A percentile compares a stretch with the other conserved stretches of the same genome.
Evolutionary conservation across 2,329 filamentous ascomycete species (phyloP).

Genomic region (Colletotrichum orbiculare): DNA sequence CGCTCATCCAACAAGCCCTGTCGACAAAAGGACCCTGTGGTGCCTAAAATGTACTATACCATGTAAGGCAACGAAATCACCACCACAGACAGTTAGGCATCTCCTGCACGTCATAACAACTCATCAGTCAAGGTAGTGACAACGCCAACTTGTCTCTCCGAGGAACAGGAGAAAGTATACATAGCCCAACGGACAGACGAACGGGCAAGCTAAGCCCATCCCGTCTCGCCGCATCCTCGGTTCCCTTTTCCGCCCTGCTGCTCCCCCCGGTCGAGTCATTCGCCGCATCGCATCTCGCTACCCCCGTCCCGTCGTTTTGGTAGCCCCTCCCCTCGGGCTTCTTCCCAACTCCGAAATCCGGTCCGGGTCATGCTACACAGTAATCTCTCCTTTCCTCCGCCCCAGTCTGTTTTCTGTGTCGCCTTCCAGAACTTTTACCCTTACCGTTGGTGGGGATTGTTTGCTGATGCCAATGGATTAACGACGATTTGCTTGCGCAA

Average conservation of each 20-base stretch:
- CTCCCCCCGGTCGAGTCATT: slow-evolving; percentile 25
- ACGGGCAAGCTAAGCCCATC: slow-evolving; percentile 12
- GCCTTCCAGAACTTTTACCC: slow-evolving; percentile 11
- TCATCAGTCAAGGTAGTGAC: background rate
- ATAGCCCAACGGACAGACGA: background rate
- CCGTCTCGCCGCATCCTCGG: slow-evolving; percentile 10
- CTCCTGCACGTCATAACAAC: slow-evolving; percentile 13
- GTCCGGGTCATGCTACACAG: too few relatives aligned
- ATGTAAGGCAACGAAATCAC: too few relatives aligned
- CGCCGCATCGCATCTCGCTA: slow-evolving; percentile 4
- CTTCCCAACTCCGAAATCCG: slow-evolving; percentile 30
- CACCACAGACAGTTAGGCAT: background rate
- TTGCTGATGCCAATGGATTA: too few relatives aligned
- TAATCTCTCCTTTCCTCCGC: slow-evolving; percentile 20
- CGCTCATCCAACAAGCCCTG: too few relatives aligned
- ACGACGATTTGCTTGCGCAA: too few relatives aligned
- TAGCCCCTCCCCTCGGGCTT: slow-evolving; percentile 28
- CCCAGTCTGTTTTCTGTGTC: background rate
- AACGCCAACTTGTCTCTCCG: too few relatives aligned
- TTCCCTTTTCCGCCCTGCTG: background rate
- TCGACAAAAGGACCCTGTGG: too few relatives aligned
- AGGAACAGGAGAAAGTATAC: background rate
- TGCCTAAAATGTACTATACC: too few relatives aligned
- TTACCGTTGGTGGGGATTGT: background rate
- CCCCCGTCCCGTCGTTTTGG: slow-evolving; percentile 12